Evolutionary conservation across 305 asterid species (phyloP).

Genomic region (Solanum aculeatissimum): DNA sequence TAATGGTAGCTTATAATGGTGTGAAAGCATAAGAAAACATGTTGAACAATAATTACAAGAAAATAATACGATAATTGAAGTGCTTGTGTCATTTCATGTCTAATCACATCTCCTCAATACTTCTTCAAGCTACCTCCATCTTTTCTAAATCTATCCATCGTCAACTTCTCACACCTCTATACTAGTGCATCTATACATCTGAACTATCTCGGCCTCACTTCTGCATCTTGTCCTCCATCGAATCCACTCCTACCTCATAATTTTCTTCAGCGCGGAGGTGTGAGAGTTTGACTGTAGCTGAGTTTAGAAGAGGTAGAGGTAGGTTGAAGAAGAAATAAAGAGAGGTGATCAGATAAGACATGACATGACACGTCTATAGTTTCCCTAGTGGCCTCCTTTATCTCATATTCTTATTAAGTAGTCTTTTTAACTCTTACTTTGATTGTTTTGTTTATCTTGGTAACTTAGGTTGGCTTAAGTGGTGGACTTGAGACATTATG

Average conservation of each 20-base stretch:
- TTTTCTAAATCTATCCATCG: too few species aligned
- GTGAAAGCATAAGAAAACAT: neutral
- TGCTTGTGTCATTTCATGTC: neutral
- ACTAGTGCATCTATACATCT: neutral
- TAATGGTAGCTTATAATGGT: neutral
- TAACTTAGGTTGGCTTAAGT: slow-evolving; percentile 53
- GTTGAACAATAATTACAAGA: neutral
- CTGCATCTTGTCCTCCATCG: neutral
- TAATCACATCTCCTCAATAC: too few species aligned
- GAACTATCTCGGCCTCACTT: too few species aligned
- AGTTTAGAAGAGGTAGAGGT: neutral
- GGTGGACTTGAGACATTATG: slow-evolving; percentile 82
- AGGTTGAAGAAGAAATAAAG: neutral
- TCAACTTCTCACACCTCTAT: neutral
- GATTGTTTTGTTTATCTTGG: neutral
- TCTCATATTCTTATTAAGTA: neutral
- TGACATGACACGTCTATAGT: neutral
- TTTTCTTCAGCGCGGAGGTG: neutral
- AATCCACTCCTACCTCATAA: neutral
- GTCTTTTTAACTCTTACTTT: neutral
- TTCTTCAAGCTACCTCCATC: neutral
- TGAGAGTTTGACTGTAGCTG: neutral
- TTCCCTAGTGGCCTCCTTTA: neutral
- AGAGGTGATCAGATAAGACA: neutral
- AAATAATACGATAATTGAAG: neutral